A percentile compares a stretch with the other conserved stretches of the same genome.
phyloP scores from a whole-genome alignment of 2,329 filamentous ascomycete species.

The Epichloe sp. region DNA sequence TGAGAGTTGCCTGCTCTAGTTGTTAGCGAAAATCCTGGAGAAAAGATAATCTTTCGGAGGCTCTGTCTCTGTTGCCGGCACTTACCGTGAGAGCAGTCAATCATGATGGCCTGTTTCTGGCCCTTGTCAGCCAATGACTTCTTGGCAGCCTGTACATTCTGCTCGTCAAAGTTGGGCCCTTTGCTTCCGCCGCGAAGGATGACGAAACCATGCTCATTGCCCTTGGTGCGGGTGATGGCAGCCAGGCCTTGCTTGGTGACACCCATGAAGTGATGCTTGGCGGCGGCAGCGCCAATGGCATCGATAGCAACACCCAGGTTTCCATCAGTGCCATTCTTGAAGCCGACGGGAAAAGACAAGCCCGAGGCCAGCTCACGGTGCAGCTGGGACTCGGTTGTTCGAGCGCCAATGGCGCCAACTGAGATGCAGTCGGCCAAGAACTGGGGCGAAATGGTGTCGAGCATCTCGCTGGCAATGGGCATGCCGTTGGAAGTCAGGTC shows the following conservation, averaged over 20 bases:
- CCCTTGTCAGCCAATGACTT: slow-evolving; percentile 70
- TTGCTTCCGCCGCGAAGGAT: slow-evolving; percentile 84
- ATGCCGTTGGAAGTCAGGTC: slow-evolving; percentile 79
- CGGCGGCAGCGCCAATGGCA: slow-evolving; percentile 75
- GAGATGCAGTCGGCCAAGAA: slow-evolving; percentile 94
- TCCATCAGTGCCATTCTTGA: slow-evolving; percentile 98
- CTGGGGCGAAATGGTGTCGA: slow-evolving; percentile 96
- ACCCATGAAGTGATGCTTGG: slow-evolving; percentile 95
- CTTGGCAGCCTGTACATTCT: slow-evolving; percentile 67
- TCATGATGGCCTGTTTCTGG: slow-evolving; percentile 83
- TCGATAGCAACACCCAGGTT: slow-evolving; percentile 85
- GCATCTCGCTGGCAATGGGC: slow-evolving; percentile 95
- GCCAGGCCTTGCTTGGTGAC: slow-evolving; percentile 96
- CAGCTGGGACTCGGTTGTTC: slow-evolving; percentile 92
- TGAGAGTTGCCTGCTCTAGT: slow-evolving; percentile 65
- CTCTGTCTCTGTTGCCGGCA: slow-evolving; percentile 1
- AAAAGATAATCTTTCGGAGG: not conserved
- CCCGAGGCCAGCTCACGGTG: slow-evolving; percentile 93
- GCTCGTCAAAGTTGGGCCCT: slow-evolving; percentile 87
- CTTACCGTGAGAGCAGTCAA: slow-evolving; percentile 92
- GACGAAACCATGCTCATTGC: slow-evolving; percentile 95
- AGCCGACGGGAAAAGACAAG: slow-evolving; percentile 96
- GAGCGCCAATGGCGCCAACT: slow-evolving; percentile 85
- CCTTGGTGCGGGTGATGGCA: slow-evolving; percentile 82
- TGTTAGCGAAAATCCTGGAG: not conserved